phyloP scores from a whole-genome alignment of 2,329 filamentous ascomycete species.

The Alternaria sp. region DNA sequence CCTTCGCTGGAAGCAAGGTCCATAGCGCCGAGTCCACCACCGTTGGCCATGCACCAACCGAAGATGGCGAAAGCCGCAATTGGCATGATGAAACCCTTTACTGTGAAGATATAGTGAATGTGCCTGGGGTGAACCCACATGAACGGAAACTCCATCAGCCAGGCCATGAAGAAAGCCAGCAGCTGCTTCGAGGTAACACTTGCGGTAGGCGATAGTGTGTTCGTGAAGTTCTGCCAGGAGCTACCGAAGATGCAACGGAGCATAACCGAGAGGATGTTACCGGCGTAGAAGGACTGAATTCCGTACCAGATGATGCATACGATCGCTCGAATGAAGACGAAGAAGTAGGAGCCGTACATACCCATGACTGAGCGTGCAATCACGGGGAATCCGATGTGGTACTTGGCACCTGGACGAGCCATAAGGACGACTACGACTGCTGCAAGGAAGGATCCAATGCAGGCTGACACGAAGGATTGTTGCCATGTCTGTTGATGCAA shows the following conservation, averaged over 20 bases:
- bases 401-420: conserved; percentile 32
- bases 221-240: conserved; percentile 43
- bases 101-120: conserved; percentile 33
- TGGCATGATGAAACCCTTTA: conserved; percentile 42
- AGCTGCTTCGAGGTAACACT: conserved; percentile 43
- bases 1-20: conserved; percentile 15
- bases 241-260: conserved; percentile 50
- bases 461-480: conserved; percentile 30
- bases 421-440: conserved; percentile 30
- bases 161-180: conserved; percentile 40
- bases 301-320: conserved; percentile 51
- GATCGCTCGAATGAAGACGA: conserved; percentile 47
- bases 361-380: conserved; percentile 30
- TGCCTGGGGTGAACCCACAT: conserved; percentile 43
- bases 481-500: conserved; percentile 24
- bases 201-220: conserved; percentile 33
- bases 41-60: conserved; percentile 46
- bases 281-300: conserved; percentile 32
- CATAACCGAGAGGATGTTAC: conserved; percentile 44
- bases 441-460: conserved; percentile 29
- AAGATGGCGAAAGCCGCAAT: conserved; percentile 44
- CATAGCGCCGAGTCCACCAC: conserved; percentile 33
- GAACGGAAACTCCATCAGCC: conserved; percentile 42
- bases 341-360: conserved; percentile 49
- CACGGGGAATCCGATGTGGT: conserved; percentile 30